Evolutionary conservation across 2,329 filamentous ascomycete species (phyloP).

Genomic region (Colletotrichum cuscutae): DNA sequence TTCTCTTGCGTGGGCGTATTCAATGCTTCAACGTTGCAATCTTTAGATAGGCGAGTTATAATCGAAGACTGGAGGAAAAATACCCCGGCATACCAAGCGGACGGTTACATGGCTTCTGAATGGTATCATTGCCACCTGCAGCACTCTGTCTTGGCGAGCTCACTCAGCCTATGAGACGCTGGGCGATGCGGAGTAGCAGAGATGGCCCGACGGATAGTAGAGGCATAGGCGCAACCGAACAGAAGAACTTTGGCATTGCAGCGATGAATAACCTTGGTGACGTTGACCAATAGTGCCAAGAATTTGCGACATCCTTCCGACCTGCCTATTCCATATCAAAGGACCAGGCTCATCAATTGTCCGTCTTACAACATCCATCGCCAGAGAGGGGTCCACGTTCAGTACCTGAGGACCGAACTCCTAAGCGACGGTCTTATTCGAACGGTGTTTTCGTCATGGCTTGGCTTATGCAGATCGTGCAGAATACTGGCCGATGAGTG

Average conservation of each 20-base stretch:
- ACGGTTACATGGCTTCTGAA: neutral
- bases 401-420: neutral
- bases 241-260: neutral
- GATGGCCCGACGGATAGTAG: neutral
- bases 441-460: slow-evolving; percentile 23
- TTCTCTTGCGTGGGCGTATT: too few relatives aligned
- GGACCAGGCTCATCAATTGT: neutral
- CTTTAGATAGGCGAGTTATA: neutral
- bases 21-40: neutral
- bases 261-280: neutral
- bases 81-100: neutral
- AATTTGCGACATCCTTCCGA: slow-evolving; percentile 20
- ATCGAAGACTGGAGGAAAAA: neutral
- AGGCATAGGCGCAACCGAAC: neutral
- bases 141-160: neutral
- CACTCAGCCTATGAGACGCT: neutral
- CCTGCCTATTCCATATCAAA: slow-evolving; percentile 20
- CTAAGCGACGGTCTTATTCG: slow-evolving; percentile 13
- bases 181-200: neutral
- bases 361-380: neutral
- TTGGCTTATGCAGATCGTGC: slow-evolving; percentile 22
- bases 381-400: neutral
- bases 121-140: slow-evolving; percentile 21
- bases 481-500: neutral
- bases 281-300: slow-evolving; percentile 2